Percentiles rank a stretch among this genome's conserved stretches.
Evolutionary conservation across 2,329 filamentous ascomycete genomes (phyloP).

Genomic region (Leptographium flavum): DNA sequence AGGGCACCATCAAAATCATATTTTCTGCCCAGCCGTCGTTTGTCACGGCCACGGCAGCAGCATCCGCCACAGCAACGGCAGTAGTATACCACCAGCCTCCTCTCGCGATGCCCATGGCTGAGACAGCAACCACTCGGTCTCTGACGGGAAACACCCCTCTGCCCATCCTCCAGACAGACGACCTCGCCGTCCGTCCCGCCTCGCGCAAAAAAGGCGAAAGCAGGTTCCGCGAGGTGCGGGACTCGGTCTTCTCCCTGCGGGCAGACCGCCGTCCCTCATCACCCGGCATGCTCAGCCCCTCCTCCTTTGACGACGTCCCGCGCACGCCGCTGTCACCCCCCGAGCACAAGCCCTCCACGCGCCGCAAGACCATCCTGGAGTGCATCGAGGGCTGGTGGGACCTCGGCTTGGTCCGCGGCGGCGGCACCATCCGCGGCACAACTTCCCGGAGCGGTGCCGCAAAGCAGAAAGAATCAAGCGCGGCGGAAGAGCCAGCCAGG

Average conservation of each 20-base stretch:
- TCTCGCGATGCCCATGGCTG: slow-evolving; percentile 9
- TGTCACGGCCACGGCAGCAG: not conserved
- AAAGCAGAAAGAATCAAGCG: not conserved
- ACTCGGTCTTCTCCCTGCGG: slow-evolving; percentile 4
- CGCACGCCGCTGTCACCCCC: not conserved
- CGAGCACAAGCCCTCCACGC: slow-evolving; percentile 14
- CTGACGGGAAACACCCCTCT: not conserved
- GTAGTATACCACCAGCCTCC: slow-evolving; percentile 1
- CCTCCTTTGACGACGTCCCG: slow-evolving; percentile 1
- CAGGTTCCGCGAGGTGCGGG: slow-evolving; percentile 5
- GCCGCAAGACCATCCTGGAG: slow-evolving; percentile 31
- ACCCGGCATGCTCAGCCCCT: slow-evolving; percentile 3
- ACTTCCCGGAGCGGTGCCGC: slow-evolving; percentile 9
- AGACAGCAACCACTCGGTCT: not conserved
- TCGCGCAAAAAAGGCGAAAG: slow-evolving; percentile 1
- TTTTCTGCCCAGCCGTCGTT: not conserved
- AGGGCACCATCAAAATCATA: not conserved
- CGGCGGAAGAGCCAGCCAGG: not conserved
- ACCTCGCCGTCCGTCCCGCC: not conserved
- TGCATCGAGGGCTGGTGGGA: slow-evolving; percentile 42
- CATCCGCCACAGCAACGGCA: not conserved
- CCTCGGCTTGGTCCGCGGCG: slow-evolving; percentile 25
- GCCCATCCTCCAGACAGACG: not conserved
- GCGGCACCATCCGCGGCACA: slow-evolving; percentile 23
- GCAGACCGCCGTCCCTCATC: slow-evolving; percentile 1